Percentiles rank a stretch among this genome's conserved stretches.
These are phyloP conservation scores for Tilletia walkeri DNA, from an alignment of 1,284 basidiomycete genomes.

Conservation along the genomic window DNA sequence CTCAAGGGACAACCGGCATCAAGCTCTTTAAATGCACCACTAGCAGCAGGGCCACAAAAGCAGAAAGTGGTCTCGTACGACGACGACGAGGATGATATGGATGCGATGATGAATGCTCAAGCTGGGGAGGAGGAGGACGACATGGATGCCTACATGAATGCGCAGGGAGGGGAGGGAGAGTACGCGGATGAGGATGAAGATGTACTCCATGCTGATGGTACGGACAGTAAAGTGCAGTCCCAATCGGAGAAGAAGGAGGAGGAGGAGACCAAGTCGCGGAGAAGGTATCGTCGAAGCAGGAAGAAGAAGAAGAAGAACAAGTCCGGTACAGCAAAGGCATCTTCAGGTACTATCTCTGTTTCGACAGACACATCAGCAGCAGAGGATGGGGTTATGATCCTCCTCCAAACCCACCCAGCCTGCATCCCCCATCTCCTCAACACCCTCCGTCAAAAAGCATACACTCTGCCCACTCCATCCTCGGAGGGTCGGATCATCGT, in stretches of 20 bases:
- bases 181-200: too few species aligned
- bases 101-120: constrained; percentile 13
- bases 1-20: neutral
- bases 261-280: neutral
- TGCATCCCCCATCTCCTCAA: neutral
- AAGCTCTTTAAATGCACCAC: neutral
- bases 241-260: too few species aligned
- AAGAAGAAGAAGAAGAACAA: neutral
- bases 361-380: too few species aligned
- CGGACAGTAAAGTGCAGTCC: too few species aligned
- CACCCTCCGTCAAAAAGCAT: neutral
- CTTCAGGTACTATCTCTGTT: too few species aligned
- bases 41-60: too few species aligned
- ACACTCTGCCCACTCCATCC: neutral
- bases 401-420: constrained; percentile 1
- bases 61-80: too few species aligned
- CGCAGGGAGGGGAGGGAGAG: too few species aligned
- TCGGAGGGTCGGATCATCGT: neutral
- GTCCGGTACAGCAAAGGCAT: neutral
- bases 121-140: neutral
- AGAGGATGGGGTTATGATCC: neutral
- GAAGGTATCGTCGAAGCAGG: neutral
- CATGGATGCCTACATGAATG: neutral
- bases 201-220: too few species aligned
- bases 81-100: constrained; percentile 3